These are phyloP conservation scores for Candida adriatica DNA, from an alignment of 805 yeast species.

Conservation along the genomic window DNA sequence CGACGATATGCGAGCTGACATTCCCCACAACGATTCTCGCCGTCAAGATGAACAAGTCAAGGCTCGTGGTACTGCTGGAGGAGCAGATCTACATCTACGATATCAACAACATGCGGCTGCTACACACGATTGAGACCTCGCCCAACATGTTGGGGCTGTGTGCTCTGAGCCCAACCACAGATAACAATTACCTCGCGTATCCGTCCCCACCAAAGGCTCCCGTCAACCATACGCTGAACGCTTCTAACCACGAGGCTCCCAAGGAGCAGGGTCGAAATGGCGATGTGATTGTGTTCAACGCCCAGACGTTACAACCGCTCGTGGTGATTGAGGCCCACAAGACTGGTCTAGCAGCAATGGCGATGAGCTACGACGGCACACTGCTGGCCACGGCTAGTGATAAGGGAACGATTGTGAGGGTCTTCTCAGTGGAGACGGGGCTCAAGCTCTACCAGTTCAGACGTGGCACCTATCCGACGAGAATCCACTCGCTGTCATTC, in stretches of 20 bases:
- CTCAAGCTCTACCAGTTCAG: slow-evolving; percentile 60
- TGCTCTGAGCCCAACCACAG: slow-evolving; percentile 49
- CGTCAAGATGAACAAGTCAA: slow-evolving; percentile 57
- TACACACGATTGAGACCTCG: slow-evolving; percentile 46
- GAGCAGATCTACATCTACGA: slow-evolving; percentile 71
- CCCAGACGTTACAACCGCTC: slow-evolving; percentile 52
- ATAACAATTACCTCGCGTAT: slow-evolving; percentile 55
- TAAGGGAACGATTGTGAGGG: slow-evolving; percentile 72
- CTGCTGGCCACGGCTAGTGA: slow-evolving; percentile 68
- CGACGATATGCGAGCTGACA: slow-evolving; percentile 62
- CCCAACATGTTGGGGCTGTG: slow-evolving; percentile 50
- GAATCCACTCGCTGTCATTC: slow-evolving; percentile 70
- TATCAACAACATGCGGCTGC: slow-evolving; percentile 58
- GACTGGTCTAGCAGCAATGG: slow-evolving; percentile 55
- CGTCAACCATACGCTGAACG: slow-evolving; percentile 2
- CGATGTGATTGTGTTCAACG: slow-evolving; percentile 61
- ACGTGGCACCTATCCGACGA: slow-evolving; percentile 80
- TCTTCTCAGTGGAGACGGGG: slow-evolving; percentile 59
- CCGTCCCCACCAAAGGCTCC: slow-evolving; percentile 63
- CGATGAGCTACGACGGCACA: slow-evolving; percentile 58
- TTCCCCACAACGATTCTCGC: slow-evolving; percentile 57
- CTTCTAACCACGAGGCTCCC: slow-evolving; percentile 1
- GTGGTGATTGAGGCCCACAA: slow-evolving; percentile 73
- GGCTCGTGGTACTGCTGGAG: slow-evolving; percentile 53
- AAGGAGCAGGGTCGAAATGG: slow-evolving; percentile 40